Percentiles rank a stretch among this genome's conserved stretches.
phyloP scores from a whole-genome alignment of 257 asterid genomes.

The Solanum piurae region DNA sequence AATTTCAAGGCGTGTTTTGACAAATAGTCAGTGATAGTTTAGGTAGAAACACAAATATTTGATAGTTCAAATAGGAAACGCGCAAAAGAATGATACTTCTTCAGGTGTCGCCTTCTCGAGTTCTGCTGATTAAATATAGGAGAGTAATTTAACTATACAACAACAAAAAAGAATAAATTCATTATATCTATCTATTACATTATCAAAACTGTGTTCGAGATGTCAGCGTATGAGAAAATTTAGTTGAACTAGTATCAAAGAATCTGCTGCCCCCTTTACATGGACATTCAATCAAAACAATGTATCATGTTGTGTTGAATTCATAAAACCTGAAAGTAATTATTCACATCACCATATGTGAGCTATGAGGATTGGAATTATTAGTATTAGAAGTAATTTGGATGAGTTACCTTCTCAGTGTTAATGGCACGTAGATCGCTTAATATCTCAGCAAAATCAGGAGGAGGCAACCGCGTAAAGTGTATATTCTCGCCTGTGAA shows the following conservation, averaged over 20 bases:
- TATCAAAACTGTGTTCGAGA: neutral
- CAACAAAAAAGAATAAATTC: neutral
- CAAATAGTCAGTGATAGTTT: neutral
- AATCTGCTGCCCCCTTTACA: neutral
- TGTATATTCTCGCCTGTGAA: conserved; percentile 44
- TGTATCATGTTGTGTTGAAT: neutral
- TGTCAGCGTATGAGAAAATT: neutral
- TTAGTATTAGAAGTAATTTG: neutral
- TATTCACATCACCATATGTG: neutral
- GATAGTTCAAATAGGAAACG: neutral
- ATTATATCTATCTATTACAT: neutral
- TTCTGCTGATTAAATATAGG: neutral
- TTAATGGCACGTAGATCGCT: conserved; percentile 45
- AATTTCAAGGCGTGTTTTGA: neutral
- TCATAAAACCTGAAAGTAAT: neutral
- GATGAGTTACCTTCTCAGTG: conserved; percentile 33
- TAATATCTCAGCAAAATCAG: conserved; percentile 64
- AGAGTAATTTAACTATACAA: neutral
- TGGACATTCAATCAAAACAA: neutral
- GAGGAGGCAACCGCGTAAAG: conserved; percentile 68
- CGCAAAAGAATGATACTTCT: neutral
- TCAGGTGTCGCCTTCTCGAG: neutral
- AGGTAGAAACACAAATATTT: neutral
- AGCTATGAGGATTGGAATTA: neutral
- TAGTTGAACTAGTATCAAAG: neutral